phyloP scores from a whole-genome alignment of 768 basidiomycete genomes.

The Leccinum uliginosum region DNA sequence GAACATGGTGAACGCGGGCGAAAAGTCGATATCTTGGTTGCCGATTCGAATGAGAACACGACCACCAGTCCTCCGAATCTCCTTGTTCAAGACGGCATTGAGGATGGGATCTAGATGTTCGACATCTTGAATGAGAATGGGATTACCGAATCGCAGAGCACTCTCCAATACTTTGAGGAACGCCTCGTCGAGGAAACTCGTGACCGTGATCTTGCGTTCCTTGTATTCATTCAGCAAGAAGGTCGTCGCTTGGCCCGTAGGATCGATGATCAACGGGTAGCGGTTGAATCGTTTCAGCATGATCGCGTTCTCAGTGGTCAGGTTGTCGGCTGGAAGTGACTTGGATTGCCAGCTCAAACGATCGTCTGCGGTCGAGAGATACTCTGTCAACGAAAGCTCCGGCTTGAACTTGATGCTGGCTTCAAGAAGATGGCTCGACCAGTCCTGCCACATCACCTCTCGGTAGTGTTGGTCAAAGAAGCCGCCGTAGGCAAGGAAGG shows the following conservation, averaged over 20 bases:
- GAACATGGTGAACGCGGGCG: constrained; percentile 99
- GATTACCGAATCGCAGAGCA: constrained; percentile 98
- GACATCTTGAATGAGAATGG: constrained; percentile 95
- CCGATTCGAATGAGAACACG: constrained; percentile 96
- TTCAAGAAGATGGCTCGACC: constrained; percentile 84
- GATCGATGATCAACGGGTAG: constrained; percentile 96
- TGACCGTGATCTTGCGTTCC: constrained; percentile 95
- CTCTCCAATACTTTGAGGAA: constrained; percentile 98
- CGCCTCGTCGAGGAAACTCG: constrained; percentile 97
- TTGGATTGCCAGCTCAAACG: constrained; percentile 95
- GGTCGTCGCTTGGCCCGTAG: constrained; percentile 93
- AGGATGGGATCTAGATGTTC: constrained; percentile 97
- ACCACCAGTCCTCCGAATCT: constrained; percentile 93
- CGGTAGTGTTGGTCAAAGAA: constrained; percentile 99
- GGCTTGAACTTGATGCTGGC: constrained; percentile 90
- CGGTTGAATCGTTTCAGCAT: constrained; percentile 98
- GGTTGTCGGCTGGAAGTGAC: constrained; percentile 89
- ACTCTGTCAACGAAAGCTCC: constrained; percentile 91
- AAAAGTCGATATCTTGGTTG: constrained; percentile 98
- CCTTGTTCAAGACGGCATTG: constrained; percentile 95
- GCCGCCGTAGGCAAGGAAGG: constrained; percentile 94
- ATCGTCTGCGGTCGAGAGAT: constrained; percentile 95
- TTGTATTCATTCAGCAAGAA: constrained; percentile 94
- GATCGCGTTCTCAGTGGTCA: constrained; percentile 98
- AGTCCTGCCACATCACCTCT: constrained; percentile 95